Evolutionary conservation across 768 basidiomycete species (phyloP).

Genomic region (Suillus decipiens): DNA sequence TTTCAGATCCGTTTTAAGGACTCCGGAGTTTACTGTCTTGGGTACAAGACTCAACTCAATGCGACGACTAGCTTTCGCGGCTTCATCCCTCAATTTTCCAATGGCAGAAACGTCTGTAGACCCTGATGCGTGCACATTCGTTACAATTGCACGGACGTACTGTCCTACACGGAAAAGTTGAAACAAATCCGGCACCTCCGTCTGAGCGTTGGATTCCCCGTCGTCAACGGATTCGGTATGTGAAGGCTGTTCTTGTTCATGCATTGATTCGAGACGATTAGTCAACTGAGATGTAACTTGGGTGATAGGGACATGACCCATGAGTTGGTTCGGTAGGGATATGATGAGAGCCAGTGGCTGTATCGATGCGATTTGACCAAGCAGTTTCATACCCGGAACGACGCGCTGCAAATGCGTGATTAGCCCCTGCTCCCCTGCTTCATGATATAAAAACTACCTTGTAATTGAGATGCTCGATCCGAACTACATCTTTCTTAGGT

Average conservation of each 20-base stretch:
- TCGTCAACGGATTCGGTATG: constrained; percentile 47
- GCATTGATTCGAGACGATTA: constrained; percentile 61
- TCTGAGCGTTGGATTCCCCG: constrained; percentile 37
- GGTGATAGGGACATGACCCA: constrained; percentile 93
- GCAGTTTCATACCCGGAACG: constrained; percentile 78
- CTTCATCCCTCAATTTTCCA: constrained; percentile 66
- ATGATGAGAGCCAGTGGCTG: constrained; percentile 88
- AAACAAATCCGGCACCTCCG: constrained; percentile 62
- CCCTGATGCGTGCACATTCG: constrained; percentile 67
- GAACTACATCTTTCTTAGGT: constrained; percentile 56
- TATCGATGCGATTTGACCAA: constrained; percentile 85
- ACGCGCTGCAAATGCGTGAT: constrained; percentile 55
- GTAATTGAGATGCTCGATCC: constrained; percentile 92
- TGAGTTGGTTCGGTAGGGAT: constrained; percentile 94
- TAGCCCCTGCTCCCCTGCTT: constrained; percentile 6
- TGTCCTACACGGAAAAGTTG: constrained; percentile 84
- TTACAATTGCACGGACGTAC: constrained; percentile 80
- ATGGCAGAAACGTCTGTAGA: constrained; percentile 57
- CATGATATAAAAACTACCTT: constrained; percentile 52
- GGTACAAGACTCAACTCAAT: constrained; percentile 87
- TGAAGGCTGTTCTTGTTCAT: constrained; percentile 51
- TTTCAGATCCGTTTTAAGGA: constrained; percentile 77
- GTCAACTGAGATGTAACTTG: constrained; percentile 85
- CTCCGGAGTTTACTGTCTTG: constrained; percentile 77
- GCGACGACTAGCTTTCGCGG: constrained; percentile 66